Evolutionary conservation across 768 basidiomycete species (phyloP).

Genomic region (Trametes cinnabarina): DNA sequence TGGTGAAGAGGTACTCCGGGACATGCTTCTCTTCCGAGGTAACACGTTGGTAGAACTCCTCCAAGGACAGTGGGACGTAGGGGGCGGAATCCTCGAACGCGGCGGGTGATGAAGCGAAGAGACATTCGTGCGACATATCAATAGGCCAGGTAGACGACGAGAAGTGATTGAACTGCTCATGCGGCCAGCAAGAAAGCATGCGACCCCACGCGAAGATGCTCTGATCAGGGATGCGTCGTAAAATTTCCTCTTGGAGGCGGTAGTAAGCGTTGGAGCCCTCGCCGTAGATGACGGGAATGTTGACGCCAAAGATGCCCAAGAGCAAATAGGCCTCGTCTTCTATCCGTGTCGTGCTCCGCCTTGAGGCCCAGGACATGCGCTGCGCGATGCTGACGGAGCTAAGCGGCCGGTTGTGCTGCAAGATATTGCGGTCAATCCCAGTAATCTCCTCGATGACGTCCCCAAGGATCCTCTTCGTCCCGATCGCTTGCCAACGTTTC

Average conservation of each 20-base stretch:
- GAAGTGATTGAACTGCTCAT: neutral
- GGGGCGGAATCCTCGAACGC: neutral
- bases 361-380: conserved; percentile 11
- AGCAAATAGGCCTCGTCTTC: conserved; percentile 12
- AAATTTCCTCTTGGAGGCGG: conserved; percentile 9
- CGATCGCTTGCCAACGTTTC: conserved; percentile 2
- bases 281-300: conserved; percentile 3
- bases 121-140: neutral
- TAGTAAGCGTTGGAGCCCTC: conserved; percentile 9
- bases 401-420: neutral
- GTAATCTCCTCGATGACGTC: conserved; percentile 3
- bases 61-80: neutral
- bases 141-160: neutral
- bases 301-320: conserved; percentile 13
- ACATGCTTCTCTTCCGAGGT: neutral
- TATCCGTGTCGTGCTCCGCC: conserved; percentile 8
- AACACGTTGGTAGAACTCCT: neutral
- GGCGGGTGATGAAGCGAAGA: neutral
- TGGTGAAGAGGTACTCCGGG: conserved; percentile 2
- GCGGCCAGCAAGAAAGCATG: neutral
- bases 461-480: conserved; percentile 7
- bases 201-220: conserved; percentile 8
- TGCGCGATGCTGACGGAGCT: conserved; percentile 3
- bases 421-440: neutral
- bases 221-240: conserved; percentile 2